Evolutionary conservation across 352 stramenopile species (phyloP).

Genomic region (Pythium sp.): DNA sequence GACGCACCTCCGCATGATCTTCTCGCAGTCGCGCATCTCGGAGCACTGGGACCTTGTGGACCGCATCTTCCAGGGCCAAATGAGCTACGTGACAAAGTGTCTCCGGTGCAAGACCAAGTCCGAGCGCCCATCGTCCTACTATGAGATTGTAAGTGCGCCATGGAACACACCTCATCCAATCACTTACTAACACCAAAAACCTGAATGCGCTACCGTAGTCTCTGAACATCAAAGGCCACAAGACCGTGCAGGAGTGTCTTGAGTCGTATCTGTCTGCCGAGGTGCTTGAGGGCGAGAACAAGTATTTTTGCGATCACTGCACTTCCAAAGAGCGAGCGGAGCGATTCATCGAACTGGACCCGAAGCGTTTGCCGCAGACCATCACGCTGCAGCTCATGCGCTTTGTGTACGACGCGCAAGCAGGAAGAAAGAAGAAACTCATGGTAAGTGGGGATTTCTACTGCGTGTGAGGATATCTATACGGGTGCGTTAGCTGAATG

Average conservation of each 20-base stretch:
- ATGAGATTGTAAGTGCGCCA: slow-evolving; percentile 62
- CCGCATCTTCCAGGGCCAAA: slow-evolving; percentile 74
- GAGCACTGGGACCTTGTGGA: slow-evolving; percentile 69
- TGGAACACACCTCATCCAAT: background rate
- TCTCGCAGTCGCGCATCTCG: slow-evolving; percentile 53
- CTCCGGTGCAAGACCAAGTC: slow-evolving; percentile 67
- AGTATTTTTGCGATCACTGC: slow-evolving; percentile 84
- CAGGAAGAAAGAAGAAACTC: slow-evolving; percentile 80
- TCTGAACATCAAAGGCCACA: slow-evolving; percentile 83
- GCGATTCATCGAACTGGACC: slow-evolving; percentile 68
- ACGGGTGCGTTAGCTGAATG: background rate
- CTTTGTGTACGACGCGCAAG: slow-evolving; percentile 82
- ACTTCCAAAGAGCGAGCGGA: slow-evolving; percentile 71
- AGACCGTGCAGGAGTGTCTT: slow-evolving; percentile 67
- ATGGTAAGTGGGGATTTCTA: slow-evolving; percentile 38
- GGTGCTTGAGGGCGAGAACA: slow-evolving; percentile 81
- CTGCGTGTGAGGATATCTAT: background rate
- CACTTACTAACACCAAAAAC: background rate
- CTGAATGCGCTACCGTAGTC: slow-evolving; percentile 29
- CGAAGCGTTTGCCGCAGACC: slow-evolving; percentile 49
- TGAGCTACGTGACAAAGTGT: slow-evolving; percentile 86
- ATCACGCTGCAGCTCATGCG: slow-evolving; percentile 83
- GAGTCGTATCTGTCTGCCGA: slow-evolving; percentile 71
- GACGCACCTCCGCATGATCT: slow-evolving; percentile 73
- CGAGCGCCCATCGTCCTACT: slow-evolving; percentile 62